Evolutionary conservation across 1,284 basidiomycete species (phyloP).

Genomic region (Ustilago shanxiensis): DNA sequence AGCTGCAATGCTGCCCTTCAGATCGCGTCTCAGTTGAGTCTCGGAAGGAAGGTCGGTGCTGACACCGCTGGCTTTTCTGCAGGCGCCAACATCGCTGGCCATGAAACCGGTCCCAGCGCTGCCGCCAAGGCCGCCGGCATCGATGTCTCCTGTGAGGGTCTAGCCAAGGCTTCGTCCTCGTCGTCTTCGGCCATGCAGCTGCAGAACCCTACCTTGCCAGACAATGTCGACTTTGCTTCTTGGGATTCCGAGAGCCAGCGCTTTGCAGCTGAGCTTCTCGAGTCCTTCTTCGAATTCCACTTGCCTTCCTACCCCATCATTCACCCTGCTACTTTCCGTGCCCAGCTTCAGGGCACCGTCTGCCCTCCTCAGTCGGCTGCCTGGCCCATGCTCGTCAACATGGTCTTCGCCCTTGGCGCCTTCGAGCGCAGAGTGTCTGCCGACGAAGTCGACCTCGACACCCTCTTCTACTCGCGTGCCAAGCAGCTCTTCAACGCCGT

Average conservation of each 20-base stretch:
- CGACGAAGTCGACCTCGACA: slow-evolving; percentile 32
- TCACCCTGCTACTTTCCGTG: slow-evolving; percentile 51
- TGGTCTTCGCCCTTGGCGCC: slow-evolving; percentile 54
- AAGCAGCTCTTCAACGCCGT: slow-evolving; percentile 45
- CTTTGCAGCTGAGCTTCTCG: slow-evolving; percentile 37
- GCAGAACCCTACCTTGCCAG: slow-evolving; percentile 21
- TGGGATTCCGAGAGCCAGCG: slow-evolving; percentile 42
- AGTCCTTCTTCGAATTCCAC: slow-evolving; percentile 54
- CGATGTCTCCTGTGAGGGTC: slow-evolving; percentile 42
- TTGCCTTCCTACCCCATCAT: slow-evolving; percentile 51
- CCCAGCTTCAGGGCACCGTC: slow-evolving; percentile 45
- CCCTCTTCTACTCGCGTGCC: slow-evolving; percentile 45
- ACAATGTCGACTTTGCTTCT: slow-evolving; percentile 32
- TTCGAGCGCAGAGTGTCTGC: slow-evolving; percentile 43
- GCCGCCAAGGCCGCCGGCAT: slow-evolving; percentile 14
- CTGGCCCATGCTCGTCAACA: slow-evolving; percentile 56
- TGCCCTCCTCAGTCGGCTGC: slow-evolving; percentile 31
- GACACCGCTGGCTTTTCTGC: slow-evolving; percentile 17
- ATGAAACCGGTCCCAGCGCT: slow-evolving; percentile 12
- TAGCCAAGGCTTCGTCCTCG: slow-evolving; percentile 34
- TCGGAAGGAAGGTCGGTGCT: slow-evolving; percentile 15
- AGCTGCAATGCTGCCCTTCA: slow-evolving; percentile 52
- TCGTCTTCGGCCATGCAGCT: slow-evolving; percentile 16
- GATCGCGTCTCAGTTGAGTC: slow-evolving; percentile 44
- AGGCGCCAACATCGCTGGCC: slow-evolving; percentile 10